Base-by-base conservation (phyloP, 2,329 filamentous ascomycete genomes). In the Stachybotrys elegans region DNA sequence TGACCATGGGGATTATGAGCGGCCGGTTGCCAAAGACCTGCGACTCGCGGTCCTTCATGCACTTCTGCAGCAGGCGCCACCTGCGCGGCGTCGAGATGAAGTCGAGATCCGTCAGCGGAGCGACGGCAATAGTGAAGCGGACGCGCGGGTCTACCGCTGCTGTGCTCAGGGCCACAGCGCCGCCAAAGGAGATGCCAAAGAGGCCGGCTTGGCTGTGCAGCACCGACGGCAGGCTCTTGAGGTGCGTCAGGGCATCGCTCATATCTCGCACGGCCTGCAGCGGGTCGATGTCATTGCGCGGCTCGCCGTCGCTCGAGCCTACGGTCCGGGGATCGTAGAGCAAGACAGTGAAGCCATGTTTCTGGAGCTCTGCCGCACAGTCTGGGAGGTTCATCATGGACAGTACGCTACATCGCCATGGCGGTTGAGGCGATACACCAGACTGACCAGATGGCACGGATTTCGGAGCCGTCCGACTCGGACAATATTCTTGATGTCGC, bases 231-330 rank as follows among this genome's bases (percentile, higher is more conserved):
- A n/a, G n/a, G n/a, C n/a, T n/a, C n/a, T n/a, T 64, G 21, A 61
- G 68, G 4, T n/a, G 6, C 8, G 48, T 49, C 46, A 78, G 68
- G 54, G 60, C 60, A 35, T 64, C 61, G 25, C 48, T 51, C 25
- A 53, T 54, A 48, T 69, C 66, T 22, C 55, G 52, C 5, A 59
- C 51, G 35, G 63, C 50, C 34, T 57, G 51, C n/a, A 45, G 21
- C 1, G 67, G 67, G 40, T 68, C 50, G 35, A 66, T 59, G 6
- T 69, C 55, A 37, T 65, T 63, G 14, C 67, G 59, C 2, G 67
- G 67, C 6, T 49, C 6, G 8, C 68, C 67, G 19, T 66, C 67
- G 31, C 66, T 69, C 6, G 42, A 25, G 0, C 67, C 67, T 7
- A 65, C 46, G 22, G 45, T 52, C 4, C 68, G 59, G 0, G 62